Evolutionary conservation across 257 asterid species (phyloP).

Genomic region (Ophiorrhiza pumila): DNA sequence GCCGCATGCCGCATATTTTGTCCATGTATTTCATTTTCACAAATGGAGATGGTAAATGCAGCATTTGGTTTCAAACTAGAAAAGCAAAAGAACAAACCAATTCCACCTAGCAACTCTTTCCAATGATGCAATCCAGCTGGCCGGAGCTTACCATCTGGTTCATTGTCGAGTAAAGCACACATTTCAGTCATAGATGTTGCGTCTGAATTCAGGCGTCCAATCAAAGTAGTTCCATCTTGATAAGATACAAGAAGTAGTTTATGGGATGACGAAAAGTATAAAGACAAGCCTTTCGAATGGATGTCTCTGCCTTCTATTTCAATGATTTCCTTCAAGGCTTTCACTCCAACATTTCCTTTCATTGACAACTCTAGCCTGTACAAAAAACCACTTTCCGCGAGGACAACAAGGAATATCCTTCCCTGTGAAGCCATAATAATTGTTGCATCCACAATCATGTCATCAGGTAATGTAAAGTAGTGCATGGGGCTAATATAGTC

Average conservation of each 20-base stretch:
- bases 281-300: conserved; percentile 66
- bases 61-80: conserved; percentile 79
- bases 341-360: conserved; percentile 78
- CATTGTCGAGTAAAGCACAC: conserved; percentile 75
- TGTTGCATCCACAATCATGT: conserved; percentile 74
- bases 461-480: conserved; percentile 79
- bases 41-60: conserved; percentile 69
- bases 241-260: conserved; percentile 82
- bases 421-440: conserved; percentile 75
- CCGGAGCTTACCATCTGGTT: conserved; percentile 61
- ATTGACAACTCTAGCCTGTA: conserved; percentile 85
- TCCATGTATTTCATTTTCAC: conserved; percentile 69
- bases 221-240: conserved; percentile 85
- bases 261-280: conserved; percentile 71
- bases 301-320: conserved; percentile 62
- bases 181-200: conserved; percentile 66
- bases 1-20: conserved; percentile 81
- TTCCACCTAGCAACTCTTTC: conserved; percentile 76
- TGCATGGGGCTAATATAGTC: conserved; percentile 95
- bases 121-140: conserved; percentile 96
- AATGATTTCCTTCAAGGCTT: conserved; percentile 73
- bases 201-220: conserved; percentile 81
- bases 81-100: conserved; percentile 80
- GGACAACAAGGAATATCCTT: conserved; percentile 68
- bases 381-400: conserved; percentile 76